A percentile compares a stretch with the other conserved stretches of the same genome.
Conservation (phyloP, 1,284 basidiomycete species). For the Ganoderma multipileum region DNA sequence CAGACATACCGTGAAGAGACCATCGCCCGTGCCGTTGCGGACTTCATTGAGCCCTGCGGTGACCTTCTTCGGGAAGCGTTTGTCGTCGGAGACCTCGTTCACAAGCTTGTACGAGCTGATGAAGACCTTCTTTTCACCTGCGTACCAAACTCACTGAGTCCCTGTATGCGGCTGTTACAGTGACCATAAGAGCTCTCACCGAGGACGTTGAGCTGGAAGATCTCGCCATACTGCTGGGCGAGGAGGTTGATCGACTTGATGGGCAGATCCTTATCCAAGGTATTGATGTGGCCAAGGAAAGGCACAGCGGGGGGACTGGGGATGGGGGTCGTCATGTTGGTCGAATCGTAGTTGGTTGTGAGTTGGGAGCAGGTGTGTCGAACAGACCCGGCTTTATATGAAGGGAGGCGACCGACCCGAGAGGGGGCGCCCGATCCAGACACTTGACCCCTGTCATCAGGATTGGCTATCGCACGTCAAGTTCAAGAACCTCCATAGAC, state of each 20-base stretch:
- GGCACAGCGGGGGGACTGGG: conserved; percentile 51
- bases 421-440: background rate
- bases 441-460: background rate
- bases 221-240: conserved; percentile 53
- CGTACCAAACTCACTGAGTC: background rate
- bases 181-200: conserved; percentile 36
- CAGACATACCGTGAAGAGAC: conserved; percentile 46
- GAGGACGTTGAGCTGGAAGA: conserved; percentile 49
- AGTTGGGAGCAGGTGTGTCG: background rate
- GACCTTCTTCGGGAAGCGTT: conserved; percentile 51
- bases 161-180: background rate
- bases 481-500: background rate
- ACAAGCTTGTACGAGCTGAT: conserved; percentile 46
- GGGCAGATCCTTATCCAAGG: conserved; percentile 48
- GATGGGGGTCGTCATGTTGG: conserved; percentile 40
- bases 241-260: conserved; percentile 47
- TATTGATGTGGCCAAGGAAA: conserved; percentile 51
- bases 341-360: background rate
- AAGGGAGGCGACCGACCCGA: background rate
- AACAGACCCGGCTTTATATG: background rate
- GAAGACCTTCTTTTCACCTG: conserved; percentile 37
- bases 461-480: background rate
- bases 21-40: conserved; percentile 52
- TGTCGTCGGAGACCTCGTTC: conserved; percentile 54
- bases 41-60: conserved; percentile 44